Base-by-base conservation (phyloP, 2,329 filamentous ascomycete genomes). In the Polychaeton citri region DNA sequence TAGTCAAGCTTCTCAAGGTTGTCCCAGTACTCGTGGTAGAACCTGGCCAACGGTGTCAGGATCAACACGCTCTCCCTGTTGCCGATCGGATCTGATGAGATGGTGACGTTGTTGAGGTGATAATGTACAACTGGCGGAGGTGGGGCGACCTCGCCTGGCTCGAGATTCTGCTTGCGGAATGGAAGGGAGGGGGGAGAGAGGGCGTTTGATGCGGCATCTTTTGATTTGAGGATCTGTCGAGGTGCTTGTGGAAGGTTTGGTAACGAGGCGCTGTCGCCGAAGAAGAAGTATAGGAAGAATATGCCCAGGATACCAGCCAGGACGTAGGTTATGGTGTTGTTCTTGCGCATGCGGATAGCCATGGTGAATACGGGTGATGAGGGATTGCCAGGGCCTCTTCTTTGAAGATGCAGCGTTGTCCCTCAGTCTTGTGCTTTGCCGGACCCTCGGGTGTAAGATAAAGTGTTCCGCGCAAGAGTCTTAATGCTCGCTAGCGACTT, bases 1-100 rank as follows among this genome's bases (percentile, higher is more conserved):
- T 96, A 98, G 51, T 64, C 72, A 38, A 98, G 71, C 55, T 75
- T 75, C 47, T 87, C 59, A 19, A 98, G 69, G 52, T 96, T 98
- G 58, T 92, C 80, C 88, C 90, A 98, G 66, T 96, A 98, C 48
- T 73, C 78, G 50, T 82, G 79, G 61, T 95, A 96, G 69, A 96
- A 98, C 43, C 83, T 76, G 20, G 85, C 81, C 63, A 98, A 78
- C 7, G 90, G 90, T 1, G 90, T 95, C 41, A 98, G 72, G 54
- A 98, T 82, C 37, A 98, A 76, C 40, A 98, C 71, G 35, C 79
- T 81, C 65, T 98, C 90, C 46, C 75, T 68, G 55, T 93, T 90
- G 43, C 69, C 73, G 34, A 85, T 66, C 2, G 90, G 84, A 45
- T 81, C 72, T 35, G 70, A 58, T 15, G 87, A 81, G 39, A 83